Conservation (phyloP, 78 protist genomes). For the Cavenderia fasciculata region DNA sequence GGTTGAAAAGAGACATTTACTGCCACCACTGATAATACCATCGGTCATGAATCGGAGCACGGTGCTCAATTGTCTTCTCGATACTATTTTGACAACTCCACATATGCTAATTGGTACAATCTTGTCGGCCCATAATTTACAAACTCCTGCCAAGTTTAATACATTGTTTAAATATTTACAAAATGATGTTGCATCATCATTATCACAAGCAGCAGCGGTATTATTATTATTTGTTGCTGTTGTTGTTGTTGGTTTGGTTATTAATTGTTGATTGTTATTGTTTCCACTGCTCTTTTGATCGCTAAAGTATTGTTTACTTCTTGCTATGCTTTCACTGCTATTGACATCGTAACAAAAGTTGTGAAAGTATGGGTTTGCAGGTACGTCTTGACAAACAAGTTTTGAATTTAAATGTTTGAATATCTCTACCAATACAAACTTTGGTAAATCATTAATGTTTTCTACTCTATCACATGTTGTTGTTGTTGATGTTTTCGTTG, state of each 20-base stretch:
- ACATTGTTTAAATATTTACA: slow-evolving; percentile 5
- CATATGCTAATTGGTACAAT: slow-evolving; percentile 36
- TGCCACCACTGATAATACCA: slow-evolving; percentile 42
- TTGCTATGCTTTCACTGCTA: background rate
- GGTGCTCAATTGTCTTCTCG: slow-evolving; percentile 19
- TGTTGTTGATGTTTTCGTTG: too few relatives aligned
- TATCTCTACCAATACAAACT: slow-evolving; percentile 38
- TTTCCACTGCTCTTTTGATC: background rate
- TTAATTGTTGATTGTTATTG: background rate
- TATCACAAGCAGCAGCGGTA: background rate
- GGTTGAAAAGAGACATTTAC: slow-evolving; percentile 28
- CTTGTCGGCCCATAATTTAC: slow-evolving; percentile 29
- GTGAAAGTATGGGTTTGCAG: slow-evolving; percentile 45
- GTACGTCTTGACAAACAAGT: slow-evolving; percentile 2
- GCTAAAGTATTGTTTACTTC: background rate
- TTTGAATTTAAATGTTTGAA: slow-evolving; percentile 32
- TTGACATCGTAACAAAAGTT: slow-evolving; percentile 32
- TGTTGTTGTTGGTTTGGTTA: background rate
- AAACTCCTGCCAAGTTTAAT: background rate
- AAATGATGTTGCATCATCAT: too few relatives aligned
- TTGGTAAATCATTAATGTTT: slow-evolving; percentile 51
- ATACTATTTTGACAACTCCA: slow-evolving; percentile 15
- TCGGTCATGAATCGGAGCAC: slow-evolving; percentile 26
- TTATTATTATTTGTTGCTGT: background rate
- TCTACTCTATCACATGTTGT: too few relatives aligned